Percentiles rank a stretch among this genome's conserved stretches.
Conservation (phyloP, 495 filamentous ascomycete genomes). For the Evansstolkia leycettana region DNA sequence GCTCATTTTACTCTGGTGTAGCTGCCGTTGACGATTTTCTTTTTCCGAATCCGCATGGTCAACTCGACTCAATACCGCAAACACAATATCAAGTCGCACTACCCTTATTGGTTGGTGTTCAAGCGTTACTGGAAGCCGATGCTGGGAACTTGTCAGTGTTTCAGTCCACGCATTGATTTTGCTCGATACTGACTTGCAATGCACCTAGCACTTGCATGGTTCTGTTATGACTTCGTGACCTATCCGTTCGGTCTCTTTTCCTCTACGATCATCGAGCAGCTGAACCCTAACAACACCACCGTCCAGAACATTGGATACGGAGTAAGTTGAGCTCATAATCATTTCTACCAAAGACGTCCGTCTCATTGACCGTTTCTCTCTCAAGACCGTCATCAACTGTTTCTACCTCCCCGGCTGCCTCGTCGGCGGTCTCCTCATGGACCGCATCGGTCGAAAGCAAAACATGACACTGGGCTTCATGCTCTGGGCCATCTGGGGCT, state of each 20-base stretch:
- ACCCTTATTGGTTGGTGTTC: slow-evolving; percentile 32
- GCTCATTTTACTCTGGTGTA: too few species aligned
- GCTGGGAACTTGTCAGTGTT: slow-evolving; percentile 34
- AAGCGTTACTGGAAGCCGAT: slow-evolving; percentile 37
- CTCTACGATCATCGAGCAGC: slow-evolving; percentile 35
- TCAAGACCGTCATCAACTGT: too few species aligned
- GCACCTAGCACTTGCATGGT: too few species aligned
- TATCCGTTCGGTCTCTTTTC: slow-evolving; percentile 41
- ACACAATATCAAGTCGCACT: slow-evolving; percentile 31
- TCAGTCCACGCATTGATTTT: too few species aligned
- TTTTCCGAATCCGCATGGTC: slow-evolving; percentile 40
- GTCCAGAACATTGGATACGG: too few species aligned
- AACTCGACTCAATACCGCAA: slow-evolving; percentile 38
- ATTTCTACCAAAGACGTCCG: too few species aligned
- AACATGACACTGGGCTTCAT: slow-evolving; percentile 44
- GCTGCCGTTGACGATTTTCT: slow-evolving; percentile 39
- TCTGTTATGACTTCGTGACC: slow-evolving; percentile 26
- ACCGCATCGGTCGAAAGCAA: slow-evolving; percentile 33
- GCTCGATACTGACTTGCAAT: too few species aligned
- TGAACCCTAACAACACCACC: slow-evolving; percentile 18
- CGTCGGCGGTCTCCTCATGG: slow-evolving; percentile 35
- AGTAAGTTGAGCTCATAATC: too few species aligned
- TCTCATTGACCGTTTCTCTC: too few species aligned
- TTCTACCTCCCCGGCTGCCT: slow-evolving; percentile 39
- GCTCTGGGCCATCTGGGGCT: slow-evolving; percentile 38